These are phyloP conservation scores for Magnolia sinica DNA, from an alignment of 164 flowering plant genomes.

Conservation along the genomic window DNA sequence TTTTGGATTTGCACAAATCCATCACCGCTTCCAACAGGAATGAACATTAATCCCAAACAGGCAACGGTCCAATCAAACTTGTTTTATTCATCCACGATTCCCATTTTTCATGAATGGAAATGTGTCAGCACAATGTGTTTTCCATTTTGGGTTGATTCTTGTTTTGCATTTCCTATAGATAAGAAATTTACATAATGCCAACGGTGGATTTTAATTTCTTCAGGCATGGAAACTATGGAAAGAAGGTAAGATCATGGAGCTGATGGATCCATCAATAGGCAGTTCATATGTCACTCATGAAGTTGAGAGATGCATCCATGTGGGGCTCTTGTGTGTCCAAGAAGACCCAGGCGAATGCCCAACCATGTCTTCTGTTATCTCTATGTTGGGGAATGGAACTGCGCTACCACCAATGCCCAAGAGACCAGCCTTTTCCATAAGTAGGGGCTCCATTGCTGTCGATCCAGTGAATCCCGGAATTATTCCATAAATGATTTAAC, in stretches of 20 bases:
- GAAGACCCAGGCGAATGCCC: constrained; percentile 4
- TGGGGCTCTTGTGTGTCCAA: constrained; percentile 5
- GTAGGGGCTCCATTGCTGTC: not conserved
- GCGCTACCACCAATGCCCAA: constrained; percentile 18
- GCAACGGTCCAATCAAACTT: no score
- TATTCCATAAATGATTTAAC: not conserved
- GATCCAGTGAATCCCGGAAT: not conserved
- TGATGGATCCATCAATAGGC: not conserved
- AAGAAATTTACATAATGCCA: no score
- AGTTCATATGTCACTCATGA: not conserved
- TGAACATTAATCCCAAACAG: no score
- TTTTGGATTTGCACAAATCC: no score
- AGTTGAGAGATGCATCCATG: constrained; percentile 8
- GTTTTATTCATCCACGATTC: no score
- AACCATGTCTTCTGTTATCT: not conserved
- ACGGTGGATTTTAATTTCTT: not conserved
- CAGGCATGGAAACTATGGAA: constrained; percentile 8
- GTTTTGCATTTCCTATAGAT: no score
- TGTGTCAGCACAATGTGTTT: no score
- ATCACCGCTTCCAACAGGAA: no score
- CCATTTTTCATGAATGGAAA: no score
- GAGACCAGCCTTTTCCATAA: not conserved
- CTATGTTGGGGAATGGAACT: constrained; percentile 19
- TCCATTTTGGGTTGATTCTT: no score
- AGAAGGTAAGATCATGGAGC: not conserved